These are phyloP conservation scores for Nakaseomyces sp. DNA, from an alignment of 1,139 yeast species.

Conservation along the genomic window DNA sequence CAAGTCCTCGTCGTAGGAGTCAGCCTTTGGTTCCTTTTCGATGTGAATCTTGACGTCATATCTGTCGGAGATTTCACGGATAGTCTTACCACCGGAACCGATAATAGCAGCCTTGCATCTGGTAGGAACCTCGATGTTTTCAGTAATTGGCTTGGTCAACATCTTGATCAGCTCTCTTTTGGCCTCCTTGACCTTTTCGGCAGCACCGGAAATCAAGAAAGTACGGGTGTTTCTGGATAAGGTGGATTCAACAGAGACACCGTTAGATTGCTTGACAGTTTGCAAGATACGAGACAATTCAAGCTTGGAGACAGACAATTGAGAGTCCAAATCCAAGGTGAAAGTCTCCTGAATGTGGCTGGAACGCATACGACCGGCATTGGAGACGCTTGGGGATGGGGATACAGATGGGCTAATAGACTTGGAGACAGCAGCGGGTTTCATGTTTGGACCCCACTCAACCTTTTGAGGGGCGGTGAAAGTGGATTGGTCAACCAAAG, in stretches of 20 bases:
- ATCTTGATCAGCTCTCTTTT: constrained; percentile 68
- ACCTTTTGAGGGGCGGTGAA: constrained; percentile 32
- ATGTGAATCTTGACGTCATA: constrained; percentile 67
- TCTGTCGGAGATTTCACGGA: constrained; percentile 68
- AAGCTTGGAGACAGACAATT: constrained; percentile 51
- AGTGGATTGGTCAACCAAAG: constrained; percentile 48
- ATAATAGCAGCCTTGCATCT: constrained; percentile 71
- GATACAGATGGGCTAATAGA: constrained; percentile 28
- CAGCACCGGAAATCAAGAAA: constrained; percentile 72
- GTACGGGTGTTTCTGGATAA: constrained; percentile 72
- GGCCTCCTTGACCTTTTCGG: constrained; percentile 60
- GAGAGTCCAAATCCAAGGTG: constrained; percentile 59
- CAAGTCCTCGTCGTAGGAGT: constrained; percentile 35
- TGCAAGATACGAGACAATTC: constrained; percentile 60
- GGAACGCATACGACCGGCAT: constrained; percentile 33
- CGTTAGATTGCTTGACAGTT: constrained; percentile 50
- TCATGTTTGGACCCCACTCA: constrained; percentile 41
- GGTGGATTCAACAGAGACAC: constrained; percentile 76
- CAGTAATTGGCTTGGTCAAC: constrained; percentile 64
- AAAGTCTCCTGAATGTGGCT: constrained; percentile 63
- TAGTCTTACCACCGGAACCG: constrained; percentile 80
- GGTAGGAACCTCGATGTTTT: constrained; percentile 63
- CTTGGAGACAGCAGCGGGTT: constrained; percentile 33
- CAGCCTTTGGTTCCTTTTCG: constrained; percentile 38
- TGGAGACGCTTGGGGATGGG: constrained; percentile 15